phyloP scores from a whole-genome alignment of 352 stramenopile genomes.

The Globisporangium emineosum region DNA sequence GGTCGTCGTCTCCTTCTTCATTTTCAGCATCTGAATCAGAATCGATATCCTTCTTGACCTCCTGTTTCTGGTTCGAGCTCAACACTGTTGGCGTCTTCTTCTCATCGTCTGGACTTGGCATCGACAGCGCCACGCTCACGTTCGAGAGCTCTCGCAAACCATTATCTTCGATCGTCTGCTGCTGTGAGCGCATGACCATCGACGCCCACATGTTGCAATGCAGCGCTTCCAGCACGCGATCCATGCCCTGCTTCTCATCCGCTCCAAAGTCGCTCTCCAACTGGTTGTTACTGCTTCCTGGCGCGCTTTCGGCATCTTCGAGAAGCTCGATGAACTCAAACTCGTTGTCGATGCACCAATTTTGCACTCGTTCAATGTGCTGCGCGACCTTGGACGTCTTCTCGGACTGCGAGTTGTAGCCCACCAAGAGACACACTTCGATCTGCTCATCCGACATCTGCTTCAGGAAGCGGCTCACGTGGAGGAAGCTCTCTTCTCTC shows the following conservation, averaged over 20 bases:
- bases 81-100: slow-evolving; percentile 7
- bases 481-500: slow-evolving; percentile 38
- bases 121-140: slow-evolving; percentile 16
- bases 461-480: slow-evolving; percentile 37
- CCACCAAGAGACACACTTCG: slow-evolving; percentile 59
- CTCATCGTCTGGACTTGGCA: not conserved
- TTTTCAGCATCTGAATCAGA: slow-evolving; percentile 6
- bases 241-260: slow-evolving; percentile 50
- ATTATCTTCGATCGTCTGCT: not conserved
- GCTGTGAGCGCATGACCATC: slow-evolving; percentile 42
- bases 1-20: slow-evolving; percentile 28
- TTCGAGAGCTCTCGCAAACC: slow-evolving; percentile 15
- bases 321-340: slow-evolving; percentile 61
- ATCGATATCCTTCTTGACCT: not conserved
- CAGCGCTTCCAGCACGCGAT: slow-evolving; percentile 70
- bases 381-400: slow-evolving; percentile 13
- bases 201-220: slow-evolving; percentile 80
- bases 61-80: slow-evolving; percentile 11
- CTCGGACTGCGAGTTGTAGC: slow-evolving; percentile 21
- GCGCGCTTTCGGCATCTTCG: not conserved
- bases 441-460: slow-evolving; percentile 52
- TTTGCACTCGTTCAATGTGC: slow-evolving; percentile 33
- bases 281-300: slow-evolving; percentile 3
- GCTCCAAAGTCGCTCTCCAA: slow-evolving; percentile 7
- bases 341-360: slow-evolving; percentile 55